Percentiles rank a stretch among this genome's conserved stretches.
These are phyloP conservation scores for Mucor indicus DNA, from an alignment of 371 early-diverging fungal species.

Conservation along the genomic window DNA sequence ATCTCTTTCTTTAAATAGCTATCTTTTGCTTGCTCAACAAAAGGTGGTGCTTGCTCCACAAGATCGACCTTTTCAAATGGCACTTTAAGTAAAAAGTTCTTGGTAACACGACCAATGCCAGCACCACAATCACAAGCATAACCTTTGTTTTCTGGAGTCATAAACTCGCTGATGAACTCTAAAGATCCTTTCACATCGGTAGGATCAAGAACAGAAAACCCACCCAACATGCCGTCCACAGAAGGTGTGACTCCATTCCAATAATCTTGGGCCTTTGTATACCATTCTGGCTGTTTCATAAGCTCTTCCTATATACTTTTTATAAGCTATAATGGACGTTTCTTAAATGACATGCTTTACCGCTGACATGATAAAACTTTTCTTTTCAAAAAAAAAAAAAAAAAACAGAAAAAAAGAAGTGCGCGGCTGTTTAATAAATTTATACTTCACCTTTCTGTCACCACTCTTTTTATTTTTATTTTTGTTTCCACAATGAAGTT, in stretches of 20 bases:
- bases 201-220: constrained; percentile 70
- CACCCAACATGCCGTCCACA: constrained; percentile 88
- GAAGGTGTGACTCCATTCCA: constrained; percentile 77
- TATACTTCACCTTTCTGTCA: neutral
- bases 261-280: constrained; percentile 84
- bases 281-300: constrained; percentile 61
- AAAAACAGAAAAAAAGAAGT: neutral
- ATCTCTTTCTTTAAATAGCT: constrained; percentile 58
- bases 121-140: constrained; percentile 86
- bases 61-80: constrained; percentile 84
- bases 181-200: constrained; percentile 74
- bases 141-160: constrained; percentile 14
- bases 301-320: constrained; percentile 2
- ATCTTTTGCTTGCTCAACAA: constrained; percentile 70
- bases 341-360: too few relatives aligned
- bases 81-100: constrained; percentile 69
- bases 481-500: constrained; percentile 16
- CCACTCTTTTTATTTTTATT: neutral
- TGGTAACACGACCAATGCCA: constrained; percentile 93
- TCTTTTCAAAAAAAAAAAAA: neutral
- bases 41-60: constrained; percentile 80
- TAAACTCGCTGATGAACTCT: constrained; percentile 63
- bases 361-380: too few relatives aligned
- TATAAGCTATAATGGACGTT: too few relatives aligned
- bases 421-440: neutral